Evolutionary conservation across 2,329 filamentous ascomycete species (phyloP), one percentile per base, ranked within the genome.

Genomic region (Neonectria magnoliae): DNA sequence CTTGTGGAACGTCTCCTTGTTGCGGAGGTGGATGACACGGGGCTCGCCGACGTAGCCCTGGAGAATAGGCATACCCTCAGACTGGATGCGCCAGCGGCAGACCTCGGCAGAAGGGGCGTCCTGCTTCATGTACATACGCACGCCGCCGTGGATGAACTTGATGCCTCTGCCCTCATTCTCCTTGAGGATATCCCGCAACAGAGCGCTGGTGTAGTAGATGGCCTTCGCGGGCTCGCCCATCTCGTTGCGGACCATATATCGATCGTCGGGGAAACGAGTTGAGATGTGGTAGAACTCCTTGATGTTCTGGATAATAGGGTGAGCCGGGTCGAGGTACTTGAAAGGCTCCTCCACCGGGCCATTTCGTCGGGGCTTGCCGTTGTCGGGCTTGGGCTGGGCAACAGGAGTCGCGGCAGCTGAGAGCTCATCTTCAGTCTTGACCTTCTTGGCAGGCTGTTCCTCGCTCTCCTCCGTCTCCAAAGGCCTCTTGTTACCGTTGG

Each of bases 101-200:
- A 96, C 91, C 59, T 94, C 91, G 38, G 91, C 90, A 5, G 90
- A 92, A 64, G 97, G 94, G 0, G 93, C 91, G 75, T 98, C 94
- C 79, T 98, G 95, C 83, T 97, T 97, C 84, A 98, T 96, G 78
- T 97, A 99, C 93, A 98, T 98, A 82, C 97, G 97, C 36, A 99
- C 94, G 68, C 96, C 96, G 55, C 92, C 95, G 80, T 99, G 96
- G 54, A 99, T 92, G 76, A 99, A 97, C 78, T 96, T 97, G 80
- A 98, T 91, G 50, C 94, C 94, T 29, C 92, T 90, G 47, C 93
- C 93, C 79, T 98, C 94, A 77, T 99, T 99, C 76, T 91, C 87
- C 4, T 86, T 88, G 4, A 99, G 86, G 58, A 99, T 96, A 69
- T 95, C 91, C 33, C 94, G 91, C 22, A 93, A 91, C 13, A 98